These are phyloP conservation scores for Sporopachydermia quercuum DNA, from an alignment of 805 yeast genomes.

Conservation along the genomic window DNA sequence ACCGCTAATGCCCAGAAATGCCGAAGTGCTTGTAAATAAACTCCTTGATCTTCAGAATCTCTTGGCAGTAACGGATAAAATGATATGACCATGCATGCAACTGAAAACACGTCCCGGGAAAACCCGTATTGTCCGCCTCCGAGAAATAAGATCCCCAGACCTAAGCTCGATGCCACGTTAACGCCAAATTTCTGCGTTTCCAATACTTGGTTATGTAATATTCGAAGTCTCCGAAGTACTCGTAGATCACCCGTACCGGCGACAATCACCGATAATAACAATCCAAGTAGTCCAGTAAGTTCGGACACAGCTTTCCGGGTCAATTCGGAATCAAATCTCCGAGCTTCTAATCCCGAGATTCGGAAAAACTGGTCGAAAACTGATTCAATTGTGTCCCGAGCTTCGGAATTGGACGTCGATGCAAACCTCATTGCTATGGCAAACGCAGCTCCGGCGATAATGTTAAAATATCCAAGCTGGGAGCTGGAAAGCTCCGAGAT, in stretches of 20 bases:
- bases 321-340: constrained; percentile 38
- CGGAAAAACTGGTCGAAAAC: constrained; percentile 38
- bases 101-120: constrained; percentile 41
- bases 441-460: constrained; percentile 60
- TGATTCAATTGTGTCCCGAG: constrained; percentile 38
- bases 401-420: constrained; percentile 42
- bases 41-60: constrained; percentile 25
- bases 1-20: constrained; percentile 85
- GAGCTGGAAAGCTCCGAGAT: constrained; percentile 34
- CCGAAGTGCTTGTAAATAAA: constrained; percentile 70
- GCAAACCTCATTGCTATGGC: constrained; percentile 68
- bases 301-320: constrained; percentile 38
- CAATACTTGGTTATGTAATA: constrained; percentile 39
- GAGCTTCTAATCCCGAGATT: constrained; percentile 26
- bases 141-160: constrained; percentile 74
- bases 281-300: constrained; percentile 41
- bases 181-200: constrained; percentile 40
- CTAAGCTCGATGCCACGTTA: constrained; percentile 64
- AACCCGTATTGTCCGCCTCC: constrained; percentile 91
- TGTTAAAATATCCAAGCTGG: constrained; percentile 43
- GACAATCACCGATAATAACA: constrained; percentile 62
- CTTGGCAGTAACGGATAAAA: constrained; percentile 61
- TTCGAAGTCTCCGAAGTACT: constrained; percentile 56
- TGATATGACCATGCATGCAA: constrained; percentile 58
- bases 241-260: constrained; percentile 87